These are phyloP conservation scores for Nicotiana attenuata DNA, from an alignment of 257 asterid genomes.

Conservation along the genomic window DNA sequence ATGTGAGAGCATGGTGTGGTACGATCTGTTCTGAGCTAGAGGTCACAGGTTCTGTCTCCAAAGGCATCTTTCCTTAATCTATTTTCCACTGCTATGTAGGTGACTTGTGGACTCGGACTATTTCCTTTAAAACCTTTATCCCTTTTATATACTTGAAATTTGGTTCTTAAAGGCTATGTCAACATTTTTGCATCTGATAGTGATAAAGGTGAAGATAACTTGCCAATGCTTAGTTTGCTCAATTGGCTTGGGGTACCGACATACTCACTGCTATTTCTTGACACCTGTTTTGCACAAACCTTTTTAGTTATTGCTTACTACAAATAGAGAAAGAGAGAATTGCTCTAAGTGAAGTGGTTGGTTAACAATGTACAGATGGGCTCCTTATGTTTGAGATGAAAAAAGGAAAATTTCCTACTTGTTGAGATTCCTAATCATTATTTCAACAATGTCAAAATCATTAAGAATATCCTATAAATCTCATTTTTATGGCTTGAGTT, in stretches of 20 bases:
- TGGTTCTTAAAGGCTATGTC: not conserved
- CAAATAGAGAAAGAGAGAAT: not conserved
- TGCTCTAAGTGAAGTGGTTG: not conserved
- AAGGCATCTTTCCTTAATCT: not conserved
- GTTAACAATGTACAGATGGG: not conserved
- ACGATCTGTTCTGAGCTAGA: not conserved
- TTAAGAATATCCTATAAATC: not conserved
- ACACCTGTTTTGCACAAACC: not conserved
- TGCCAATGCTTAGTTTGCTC: not conserved
- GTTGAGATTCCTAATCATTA: not conserved
- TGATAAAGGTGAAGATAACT: not conserved
- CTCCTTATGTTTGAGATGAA: not conserved
- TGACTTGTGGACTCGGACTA: not conserved
- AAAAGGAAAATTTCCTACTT: not conserved
- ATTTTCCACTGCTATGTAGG: not conserved
- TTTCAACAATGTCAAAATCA: not conserved
- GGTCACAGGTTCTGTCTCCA: not conserved
- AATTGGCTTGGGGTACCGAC: not conserved
- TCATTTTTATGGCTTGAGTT: not conserved
- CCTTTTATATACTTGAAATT: not conserved
- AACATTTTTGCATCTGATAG: not conserved
- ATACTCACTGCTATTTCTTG: not conserved
- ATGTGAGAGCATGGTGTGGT: not conserved
- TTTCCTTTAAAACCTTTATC: not conserved
- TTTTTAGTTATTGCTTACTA: not conserved